phyloP scores from a whole-genome alignment of 148 eudicot species.

The Rhododendron vialii region DNA sequence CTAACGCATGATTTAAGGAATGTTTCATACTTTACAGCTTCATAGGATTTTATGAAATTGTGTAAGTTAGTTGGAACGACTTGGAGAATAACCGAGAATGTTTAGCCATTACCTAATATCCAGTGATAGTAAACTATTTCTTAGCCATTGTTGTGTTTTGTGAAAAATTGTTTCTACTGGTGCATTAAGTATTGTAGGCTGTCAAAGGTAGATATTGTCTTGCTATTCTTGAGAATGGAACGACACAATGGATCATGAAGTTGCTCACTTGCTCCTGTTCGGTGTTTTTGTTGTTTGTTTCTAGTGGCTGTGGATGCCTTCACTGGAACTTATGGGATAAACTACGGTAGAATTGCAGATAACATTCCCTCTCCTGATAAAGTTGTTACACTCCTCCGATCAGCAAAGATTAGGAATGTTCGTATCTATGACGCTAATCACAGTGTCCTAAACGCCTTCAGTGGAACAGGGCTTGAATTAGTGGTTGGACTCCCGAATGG shows the following conservation, averaged over 20 bases:
- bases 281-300: conserved; percentile 7
- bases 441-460: conserved; percentile 60
- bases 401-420: conserved; percentile 63
- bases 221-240: not conserved
- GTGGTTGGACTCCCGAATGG: conserved; percentile 69
- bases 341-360: conserved; percentile 71
- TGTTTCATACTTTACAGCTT: not conserved
- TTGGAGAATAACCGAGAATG: not conserved
- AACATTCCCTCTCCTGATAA: conserved; percentile 62
- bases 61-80: not conserved
- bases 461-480: conserved; percentile 64
- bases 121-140: not conserved
- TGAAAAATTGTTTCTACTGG: not conserved
- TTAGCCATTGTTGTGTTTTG: not conserved
- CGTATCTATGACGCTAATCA: conserved; percentile 62
- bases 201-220: not conserved
- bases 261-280: not conserved
- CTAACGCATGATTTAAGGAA: not conserved
- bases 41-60: not conserved
- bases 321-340: conserved; percentile 58
- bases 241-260: not conserved
- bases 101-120: not conserved
- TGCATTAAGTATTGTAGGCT: not conserved
- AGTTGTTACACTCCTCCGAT: conserved; percentile 48
- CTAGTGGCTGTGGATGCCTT: conserved; percentile 17